Percentiles rank a stretch among this genome's conserved stretches.
Evolutionary conservation across 257 asterid species (phyloP).

Genomic region (Przewalskia tangutica): DNA sequence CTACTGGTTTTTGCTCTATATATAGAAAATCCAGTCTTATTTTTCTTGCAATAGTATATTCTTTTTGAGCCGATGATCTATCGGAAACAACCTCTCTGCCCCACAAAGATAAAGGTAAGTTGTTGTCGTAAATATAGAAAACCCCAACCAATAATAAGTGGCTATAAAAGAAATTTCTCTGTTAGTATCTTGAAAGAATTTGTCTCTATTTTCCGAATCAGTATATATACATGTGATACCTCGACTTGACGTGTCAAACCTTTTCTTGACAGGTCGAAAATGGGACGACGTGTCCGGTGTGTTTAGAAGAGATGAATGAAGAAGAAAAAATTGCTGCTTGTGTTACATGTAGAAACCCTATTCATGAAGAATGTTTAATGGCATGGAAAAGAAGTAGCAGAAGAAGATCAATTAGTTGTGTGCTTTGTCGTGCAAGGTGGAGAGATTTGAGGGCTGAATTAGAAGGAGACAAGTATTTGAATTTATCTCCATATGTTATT

Average conservation of each 20-base stretch:
- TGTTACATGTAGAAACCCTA: constrained; percentile 58
- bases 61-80: too few species aligned
- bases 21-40: too few species aligned
- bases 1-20: too few species aligned
- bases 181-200: not conserved
- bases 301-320: constrained; percentile 75
- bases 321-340: constrained; percentile 67
- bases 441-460: constrained; percentile 28
- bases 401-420: constrained; percentile 66
- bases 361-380: constrained; percentile 78
- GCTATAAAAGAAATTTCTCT: not conserved
- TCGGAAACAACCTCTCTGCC: too few species aligned
- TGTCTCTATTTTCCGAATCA: not conserved
- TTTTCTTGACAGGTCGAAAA: constrained; percentile 24
- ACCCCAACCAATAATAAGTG: not conserved
- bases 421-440: constrained; percentile 95
- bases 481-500: constrained; percentile 54
- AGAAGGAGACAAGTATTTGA: constrained; percentile 64
- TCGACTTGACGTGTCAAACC: not conserved
- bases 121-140: too few species aligned
- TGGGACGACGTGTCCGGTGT: constrained; percentile 71
- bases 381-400: constrained; percentile 73
- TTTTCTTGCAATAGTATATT: too few species aligned
- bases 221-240: not conserved
- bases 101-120: too few species aligned